These are phyloP conservation scores for Cladosporium sp. DNA, from an alignment of 2,329 filamentous ascomycete species.

Conservation along the genomic window DNA sequence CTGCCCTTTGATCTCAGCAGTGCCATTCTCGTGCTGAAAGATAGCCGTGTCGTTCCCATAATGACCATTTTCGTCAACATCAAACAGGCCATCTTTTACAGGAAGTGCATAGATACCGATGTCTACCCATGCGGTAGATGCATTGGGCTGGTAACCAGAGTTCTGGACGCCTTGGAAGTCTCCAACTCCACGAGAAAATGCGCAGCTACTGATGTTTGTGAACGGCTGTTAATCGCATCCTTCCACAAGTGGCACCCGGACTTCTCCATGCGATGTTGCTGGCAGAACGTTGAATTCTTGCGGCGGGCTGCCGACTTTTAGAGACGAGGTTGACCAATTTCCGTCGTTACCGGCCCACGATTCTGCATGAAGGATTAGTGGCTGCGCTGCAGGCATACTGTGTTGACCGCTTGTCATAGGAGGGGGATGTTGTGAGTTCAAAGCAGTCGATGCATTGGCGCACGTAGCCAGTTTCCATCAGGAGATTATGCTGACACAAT, in stretches of 20 bases:
- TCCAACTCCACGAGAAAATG: slow-evolving; percentile 12
- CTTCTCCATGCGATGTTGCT: slow-evolving; percentile 30
- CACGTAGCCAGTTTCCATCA: no score
- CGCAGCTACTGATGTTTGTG: slow-evolving; percentile 18
- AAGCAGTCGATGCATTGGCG: no score
- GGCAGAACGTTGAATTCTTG: slow-evolving; percentile 17
- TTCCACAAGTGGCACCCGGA: slow-evolving; percentile 32
- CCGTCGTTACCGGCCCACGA: slow-evolving; percentile 22
- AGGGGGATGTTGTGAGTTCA: neutral
- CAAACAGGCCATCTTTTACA: slow-evolving; percentile 38
- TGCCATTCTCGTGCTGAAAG: slow-evolving; percentile 17
- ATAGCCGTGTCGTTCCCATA: slow-evolving; percentile 33
- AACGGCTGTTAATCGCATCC: slow-evolving; percentile 28
- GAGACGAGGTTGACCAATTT: slow-evolving; percentile 18
- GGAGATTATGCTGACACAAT: neutral
- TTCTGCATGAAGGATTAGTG: slow-evolving; percentile 10
- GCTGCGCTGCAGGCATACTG: neutral
- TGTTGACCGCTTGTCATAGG: neutral
- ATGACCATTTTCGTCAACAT: slow-evolving; percentile 44
- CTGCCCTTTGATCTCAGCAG: slow-evolving; percentile 26
- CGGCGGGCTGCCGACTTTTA: slow-evolving; percentile 17
- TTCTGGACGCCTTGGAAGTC: slow-evolving; percentile 41
- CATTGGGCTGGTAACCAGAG: slow-evolving; percentile 22
- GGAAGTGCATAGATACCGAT: slow-evolving; percentile 30
- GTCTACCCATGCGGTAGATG: slow-evolving; percentile 30